A percentile compares a stretch with the other conserved stretches of the same genome.
phyloP scores from a whole-genome alignment of 768 basidiomycete species.

The Wakefieldia striispora region DNA sequence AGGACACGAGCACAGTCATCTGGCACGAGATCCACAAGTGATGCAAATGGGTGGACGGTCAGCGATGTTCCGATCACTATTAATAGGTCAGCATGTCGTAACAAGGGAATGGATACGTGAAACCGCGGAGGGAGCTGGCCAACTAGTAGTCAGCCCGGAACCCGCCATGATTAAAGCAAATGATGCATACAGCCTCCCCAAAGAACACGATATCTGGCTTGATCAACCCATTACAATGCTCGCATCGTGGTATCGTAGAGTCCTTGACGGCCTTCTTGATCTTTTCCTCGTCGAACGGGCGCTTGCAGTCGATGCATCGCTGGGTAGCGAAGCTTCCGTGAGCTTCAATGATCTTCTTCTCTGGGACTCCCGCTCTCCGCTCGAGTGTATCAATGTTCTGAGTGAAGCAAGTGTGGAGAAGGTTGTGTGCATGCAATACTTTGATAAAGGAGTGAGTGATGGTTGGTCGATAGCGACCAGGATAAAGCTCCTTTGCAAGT shows the following conservation, averaged over 20 bases:
- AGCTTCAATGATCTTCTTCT: conserved; percentile 80
- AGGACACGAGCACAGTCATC: conserved; percentile 73
- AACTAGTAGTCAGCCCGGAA: conserved; percentile 1
- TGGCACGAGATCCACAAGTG: conserved; percentile 58
- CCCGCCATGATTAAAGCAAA: neutral
- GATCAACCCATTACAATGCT: conserved; percentile 66
- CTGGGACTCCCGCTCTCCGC: conserved; percentile 74
- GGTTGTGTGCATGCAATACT: conserved; percentile 64
- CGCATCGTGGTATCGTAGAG: conserved; percentile 63
- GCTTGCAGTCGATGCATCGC: conserved; percentile 73
- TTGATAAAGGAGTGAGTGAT: conserved; percentile 87
- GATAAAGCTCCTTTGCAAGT: conserved; percentile 90
- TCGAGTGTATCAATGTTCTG: conserved; percentile 96
- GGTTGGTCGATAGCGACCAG: conserved; percentile 87
- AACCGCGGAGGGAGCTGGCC: conserved; percentile 72
- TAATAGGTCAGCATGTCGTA: conserved; percentile 76
- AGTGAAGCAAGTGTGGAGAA: conserved; percentile 79
- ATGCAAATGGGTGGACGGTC: conserved; percentile 84
- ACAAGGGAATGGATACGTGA: conserved; percentile 47
- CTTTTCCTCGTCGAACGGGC: conserved; percentile 56
- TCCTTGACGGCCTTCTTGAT: conserved; percentile 63
- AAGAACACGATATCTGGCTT: conserved; percentile 98
- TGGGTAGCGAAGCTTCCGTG: conserved; percentile 94
- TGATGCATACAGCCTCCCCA: conserved; percentile 64
- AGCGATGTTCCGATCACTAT: conserved; percentile 92